phyloP scores from a whole-genome alignment of 2,329 filamentous ascomycete genomes.

The Monilinia laxa region DNA sequence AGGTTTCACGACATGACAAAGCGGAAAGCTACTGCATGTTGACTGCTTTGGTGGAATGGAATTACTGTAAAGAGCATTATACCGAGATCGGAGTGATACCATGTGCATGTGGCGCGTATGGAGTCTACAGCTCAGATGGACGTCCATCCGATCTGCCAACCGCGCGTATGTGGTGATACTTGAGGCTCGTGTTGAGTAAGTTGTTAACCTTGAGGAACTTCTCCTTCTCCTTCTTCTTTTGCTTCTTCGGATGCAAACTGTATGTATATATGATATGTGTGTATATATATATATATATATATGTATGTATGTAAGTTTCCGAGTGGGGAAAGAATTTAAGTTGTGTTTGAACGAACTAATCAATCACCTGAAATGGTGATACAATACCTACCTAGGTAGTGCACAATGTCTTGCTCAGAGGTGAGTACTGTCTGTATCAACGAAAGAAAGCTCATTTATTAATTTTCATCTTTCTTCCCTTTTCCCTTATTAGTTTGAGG shows the following conservation, averaged over 20 bases:
- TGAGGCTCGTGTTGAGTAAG: neutral
- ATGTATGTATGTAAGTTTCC: neutral
- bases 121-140: too few species aligned
- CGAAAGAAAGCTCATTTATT: too few species aligned
- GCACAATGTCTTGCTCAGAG: too few species aligned
- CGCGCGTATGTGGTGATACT: slow-evolving; percentile 7
- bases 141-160: too few species aligned
- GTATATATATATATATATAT: neutral
- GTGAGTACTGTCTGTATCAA: too few species aligned
- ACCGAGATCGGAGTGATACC: slow-evolving; percentile 14
- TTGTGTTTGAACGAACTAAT: neutral
- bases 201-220: neutral
- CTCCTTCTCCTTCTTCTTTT: neutral
- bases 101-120: neutral
- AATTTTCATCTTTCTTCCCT: too few species aligned
- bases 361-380: too few species aligned
- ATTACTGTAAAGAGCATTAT: neutral
- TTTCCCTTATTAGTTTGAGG: too few species aligned
- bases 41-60: neutral
- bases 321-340: neutral
- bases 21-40: slow-evolving; percentile 7
- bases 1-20: slow-evolving; percentile 1
- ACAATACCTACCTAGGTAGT: too few species aligned
- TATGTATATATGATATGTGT: too few species aligned
- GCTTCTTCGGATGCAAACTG: too few species aligned